Conservation (phyloP, 305 asterid species). For the Petunia hybrid region DNA sequence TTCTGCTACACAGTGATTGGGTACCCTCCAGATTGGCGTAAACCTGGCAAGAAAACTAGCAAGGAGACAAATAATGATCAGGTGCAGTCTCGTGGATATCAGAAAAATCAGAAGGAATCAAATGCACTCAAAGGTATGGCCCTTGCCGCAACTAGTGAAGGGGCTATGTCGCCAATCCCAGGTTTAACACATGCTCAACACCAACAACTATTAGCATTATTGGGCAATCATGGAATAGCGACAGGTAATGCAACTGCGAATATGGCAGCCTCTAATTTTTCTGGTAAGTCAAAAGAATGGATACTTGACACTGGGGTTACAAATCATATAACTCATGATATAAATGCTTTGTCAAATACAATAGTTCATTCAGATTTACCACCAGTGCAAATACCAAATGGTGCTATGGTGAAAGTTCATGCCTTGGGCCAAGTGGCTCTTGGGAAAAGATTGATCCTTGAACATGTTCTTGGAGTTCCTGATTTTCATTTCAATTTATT, state of each 20-base stretch:
- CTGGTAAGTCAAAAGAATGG: not conserved
- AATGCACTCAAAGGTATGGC: not conserved
- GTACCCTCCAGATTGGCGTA: not conserved
- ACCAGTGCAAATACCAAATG: not conserved
- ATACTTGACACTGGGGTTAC: not conserved
- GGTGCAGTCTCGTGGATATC: not conserved
- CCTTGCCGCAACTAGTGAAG: not conserved
- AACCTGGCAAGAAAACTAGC: not conserved
- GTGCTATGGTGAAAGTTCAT: not conserved
- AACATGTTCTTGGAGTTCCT: not conserved
- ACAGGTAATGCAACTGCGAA: not conserved
- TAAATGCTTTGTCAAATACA: not conserved
- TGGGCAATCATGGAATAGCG: not conserved
- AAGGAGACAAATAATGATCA: not conserved
- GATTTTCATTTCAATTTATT: not conserved
- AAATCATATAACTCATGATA: not conserved
- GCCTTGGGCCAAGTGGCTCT: not conserved
- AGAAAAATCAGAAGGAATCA: not conserved
- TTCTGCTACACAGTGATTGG: not conserved
- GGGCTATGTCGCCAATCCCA: not conserved
- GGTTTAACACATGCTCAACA: not conserved
- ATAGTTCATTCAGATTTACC: not conserved
- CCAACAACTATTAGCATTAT: not conserved
- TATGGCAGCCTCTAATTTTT: not conserved
- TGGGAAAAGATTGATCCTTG: not conserved